Evolutionary conservation across 2,329 filamentous ascomycete species (phyloP).

Genomic region (Orbilia brochopaga): DNA sequence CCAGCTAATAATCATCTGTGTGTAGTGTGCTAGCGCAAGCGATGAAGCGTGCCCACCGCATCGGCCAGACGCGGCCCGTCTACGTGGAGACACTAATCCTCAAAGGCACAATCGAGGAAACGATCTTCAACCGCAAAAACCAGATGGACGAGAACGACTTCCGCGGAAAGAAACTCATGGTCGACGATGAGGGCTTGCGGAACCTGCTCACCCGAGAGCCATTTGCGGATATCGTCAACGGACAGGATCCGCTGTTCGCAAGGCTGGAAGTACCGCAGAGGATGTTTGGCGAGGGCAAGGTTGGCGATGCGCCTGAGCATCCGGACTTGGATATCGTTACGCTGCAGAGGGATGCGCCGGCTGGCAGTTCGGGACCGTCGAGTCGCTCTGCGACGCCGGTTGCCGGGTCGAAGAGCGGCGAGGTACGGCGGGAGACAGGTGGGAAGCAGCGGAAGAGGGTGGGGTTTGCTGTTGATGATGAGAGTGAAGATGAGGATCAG

Average conservation of each 20-base stretch:
- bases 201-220: constrained; percentile 66
- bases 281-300: constrained; percentile 59
- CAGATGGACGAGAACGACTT: constrained; percentile 73
- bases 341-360: constrained; percentile 11
- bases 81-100: constrained; percentile 86
- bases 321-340: constrained; percentile 35
- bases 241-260: constrained; percentile 57
- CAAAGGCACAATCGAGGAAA: constrained; percentile 79
- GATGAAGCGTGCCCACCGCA: constrained; percentile 85
- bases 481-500: background rate
- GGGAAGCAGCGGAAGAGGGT: constrained; percentile 22
- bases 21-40: constrained; percentile 82
- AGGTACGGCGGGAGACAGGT: background rate
- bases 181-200: constrained; percentile 67
- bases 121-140: constrained; percentile 74
- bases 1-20: background rate
- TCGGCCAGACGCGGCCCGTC: constrained; percentile 79
- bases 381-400: constrained; percentile 11
- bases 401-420: too few relatives aligned
- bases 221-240: constrained; percentile 60
- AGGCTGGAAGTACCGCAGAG: constrained; percentile 59
- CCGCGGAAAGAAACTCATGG: constrained; percentile 64
- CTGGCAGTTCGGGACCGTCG: background rate
- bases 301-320: constrained; percentile 46
- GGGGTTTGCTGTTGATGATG: constrained; percentile 15